Conservation (phyloP, 164 flowering plant species). For the Stephania cephalantha region DNA sequence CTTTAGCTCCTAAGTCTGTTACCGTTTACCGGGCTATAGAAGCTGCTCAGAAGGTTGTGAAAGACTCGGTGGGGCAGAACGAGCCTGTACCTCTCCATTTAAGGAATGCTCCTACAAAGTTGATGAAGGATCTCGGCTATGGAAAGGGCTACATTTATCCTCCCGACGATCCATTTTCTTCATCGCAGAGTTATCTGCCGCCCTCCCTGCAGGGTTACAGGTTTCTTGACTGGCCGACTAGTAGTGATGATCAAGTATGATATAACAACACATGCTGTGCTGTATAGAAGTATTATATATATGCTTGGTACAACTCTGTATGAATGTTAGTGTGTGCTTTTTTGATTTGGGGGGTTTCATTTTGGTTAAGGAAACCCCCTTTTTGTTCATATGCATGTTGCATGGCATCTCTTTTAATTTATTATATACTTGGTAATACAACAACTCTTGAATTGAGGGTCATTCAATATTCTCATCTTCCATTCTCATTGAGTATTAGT, state of each 20-base stretch:
- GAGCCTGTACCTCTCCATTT: constrained; percentile 84
- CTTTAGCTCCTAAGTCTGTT: constrained; percentile 78
- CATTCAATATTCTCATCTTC: background rate
- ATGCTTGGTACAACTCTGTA: too few species aligned
- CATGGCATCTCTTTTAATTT: too few species aligned
- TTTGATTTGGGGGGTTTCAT: too few species aligned
- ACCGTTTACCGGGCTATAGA: constrained; percentile 53
- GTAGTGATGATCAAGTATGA: background rate
- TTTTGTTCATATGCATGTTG: too few species aligned
- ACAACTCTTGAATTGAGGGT: background rate
- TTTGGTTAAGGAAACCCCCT: too few species aligned
- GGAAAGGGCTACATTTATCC: constrained; percentile 72
- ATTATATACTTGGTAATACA: background rate
- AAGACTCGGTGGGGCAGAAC: constrained; percentile 76
- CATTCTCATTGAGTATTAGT: too few species aligned
- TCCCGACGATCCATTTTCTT: constrained; percentile 45
- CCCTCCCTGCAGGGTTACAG: constrained; percentile 56
- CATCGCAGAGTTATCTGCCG: constrained; percentile 54
- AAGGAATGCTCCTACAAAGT: constrained; percentile 86
- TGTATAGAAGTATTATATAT: too few species aligned
- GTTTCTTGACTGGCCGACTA: constrained; percentile 62
- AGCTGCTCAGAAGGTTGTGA: constrained; percentile 60
- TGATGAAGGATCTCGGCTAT: constrained; percentile 85
- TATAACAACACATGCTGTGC: too few species aligned
- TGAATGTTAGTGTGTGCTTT: too few species aligned